phyloP scores from a whole-genome alignment of 2,329 filamentous ascomycete genomes.

The Leptographium galeiforme region DNA sequence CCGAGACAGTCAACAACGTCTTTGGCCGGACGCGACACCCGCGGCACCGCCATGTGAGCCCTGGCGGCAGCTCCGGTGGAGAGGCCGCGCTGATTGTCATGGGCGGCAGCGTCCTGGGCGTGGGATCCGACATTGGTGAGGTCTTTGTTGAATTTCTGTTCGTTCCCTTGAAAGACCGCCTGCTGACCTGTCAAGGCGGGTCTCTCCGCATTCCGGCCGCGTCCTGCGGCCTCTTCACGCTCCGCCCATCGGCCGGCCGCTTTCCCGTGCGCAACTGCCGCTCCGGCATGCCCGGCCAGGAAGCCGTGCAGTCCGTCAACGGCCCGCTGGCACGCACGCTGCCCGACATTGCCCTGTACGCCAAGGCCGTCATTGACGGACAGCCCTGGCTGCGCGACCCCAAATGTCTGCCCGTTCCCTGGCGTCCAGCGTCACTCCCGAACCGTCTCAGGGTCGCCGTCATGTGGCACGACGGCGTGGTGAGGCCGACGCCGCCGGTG shows the following conservation, averaged over 20 bases:
- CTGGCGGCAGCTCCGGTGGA: constrained; percentile 54
- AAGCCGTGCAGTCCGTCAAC: constrained; percentile 50
- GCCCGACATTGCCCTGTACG: constrained; percentile 41
- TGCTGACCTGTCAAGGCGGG: constrained; percentile 23
- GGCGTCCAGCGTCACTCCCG: constrained; percentile 26
- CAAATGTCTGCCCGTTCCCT: constrained; percentile 44
- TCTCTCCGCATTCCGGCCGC: constrained; percentile 40
- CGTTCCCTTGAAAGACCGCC: neutral
- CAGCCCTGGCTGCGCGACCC: constrained; percentile 45
- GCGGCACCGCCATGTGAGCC: constrained; percentile 41
- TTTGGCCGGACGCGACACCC: constrained; percentile 52
- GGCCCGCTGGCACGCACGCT: constrained; percentile 47
- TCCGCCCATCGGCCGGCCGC: constrained; percentile 43
- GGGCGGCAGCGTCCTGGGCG: constrained; percentile 43
- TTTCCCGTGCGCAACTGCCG: constrained; percentile 41
- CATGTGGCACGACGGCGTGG: constrained; percentile 51
- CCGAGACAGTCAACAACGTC: constrained; percentile 52
- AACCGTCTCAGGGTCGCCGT: constrained; percentile 41
- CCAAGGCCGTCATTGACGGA: constrained; percentile 33
- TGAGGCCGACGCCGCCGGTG: constrained; percentile 53
- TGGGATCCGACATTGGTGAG: constrained; percentile 47
- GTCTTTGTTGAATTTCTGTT: too few relatives aligned
- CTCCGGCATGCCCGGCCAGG: constrained; percentile 50
- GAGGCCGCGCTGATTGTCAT: constrained; percentile 51
- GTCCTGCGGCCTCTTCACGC: constrained; percentile 43